Evolutionary conservation across 2,329 filamentous ascomycete genomes (phyloP), one percentile per base, ranked within the genome.

Genomic region (Neofusicoccum sp.): DNA sequence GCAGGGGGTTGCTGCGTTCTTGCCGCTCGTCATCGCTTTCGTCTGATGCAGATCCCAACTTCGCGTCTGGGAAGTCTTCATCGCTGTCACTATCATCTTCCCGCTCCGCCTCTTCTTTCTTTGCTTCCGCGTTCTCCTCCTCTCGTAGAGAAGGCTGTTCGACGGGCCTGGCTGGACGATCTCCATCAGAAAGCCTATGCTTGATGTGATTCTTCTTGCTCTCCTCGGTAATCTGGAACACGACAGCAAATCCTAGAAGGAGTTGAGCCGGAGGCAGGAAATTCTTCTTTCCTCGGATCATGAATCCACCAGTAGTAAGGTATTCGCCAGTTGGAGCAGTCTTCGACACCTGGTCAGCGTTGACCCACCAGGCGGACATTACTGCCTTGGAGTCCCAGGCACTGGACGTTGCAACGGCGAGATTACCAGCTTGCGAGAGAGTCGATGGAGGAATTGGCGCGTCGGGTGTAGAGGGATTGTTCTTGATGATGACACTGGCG

Each of bases 381-480:
- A 91, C 86, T 7, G 93, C 93, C 74, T 99, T 99, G 1, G 90
- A 93, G 63, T 98, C 95, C 95, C 95, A 99, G 0, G 93, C 95
- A 61, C 82, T 88, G 1, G 92, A 97, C 7, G 90, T 89, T 64
- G 90, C 91, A 4, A 99, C 89, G 0, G 89, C 87, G 31, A 97
- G 78, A 45, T 88, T 88, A 0, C 95, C 95, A 3, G 95, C 95
- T 76, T 99, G 95, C 0, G 91, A 89, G 2, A 99, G 78, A 0
- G 95, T 98, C 1, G 91, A 90, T 0, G 95, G 95, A 3, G 95
- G 91, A 28, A 99, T 93, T 0, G 93, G 92, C 0, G 90, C 90
- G 73, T 96, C 89, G 0, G 89, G 85, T 0, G 86, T 89, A 34
- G 83, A 84, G 0, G 87, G 82, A 60, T 89, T 90, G 73, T 98